Base-by-base conservation (phyloP, 2,329 filamentous ascomycete species). In the Pseudopyricularia cyperi region DNA sequence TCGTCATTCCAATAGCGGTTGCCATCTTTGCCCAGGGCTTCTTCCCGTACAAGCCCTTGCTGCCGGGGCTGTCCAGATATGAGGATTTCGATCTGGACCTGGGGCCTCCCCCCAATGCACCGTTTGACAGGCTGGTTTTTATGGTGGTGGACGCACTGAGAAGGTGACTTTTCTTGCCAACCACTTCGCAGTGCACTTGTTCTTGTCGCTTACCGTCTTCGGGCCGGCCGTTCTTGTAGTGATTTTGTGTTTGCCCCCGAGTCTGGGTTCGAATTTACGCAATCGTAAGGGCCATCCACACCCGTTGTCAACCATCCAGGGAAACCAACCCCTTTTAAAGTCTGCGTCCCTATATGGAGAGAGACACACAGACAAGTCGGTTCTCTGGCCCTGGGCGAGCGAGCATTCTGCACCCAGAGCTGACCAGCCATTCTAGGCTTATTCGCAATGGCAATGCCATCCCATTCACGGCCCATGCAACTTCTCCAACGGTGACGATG, bases 401-500 rank as follows among this genome's bases (percentile, higher is more conserved):
- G 7, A 12, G 22, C 19, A 7, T 44, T 14, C 11, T 26, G 11
- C 22, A 44, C 17, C 22, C 14, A 24, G 24, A 19, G 19, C 39
- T 44, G 24, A 44, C 22, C 39, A 8, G 39, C 28, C 28, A 12
- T 24, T 19, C 15, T 24, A 95, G 89, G 59, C 75, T 97, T 57
- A 95, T 97, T 63, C 80, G 84, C 61, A 75, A 82, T 66, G 91
- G 91, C 54, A 77, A 77, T 54, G 94, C 93, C 7, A 74, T 97
- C 35, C 93, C 93, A 3, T 98, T 95, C 65, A 98, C 93, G 32
- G 91, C 91, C 33, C 86, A 95, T 75, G 93, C 93, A 17, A 86
- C 88, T n/a, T 89, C 94, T 50, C 93, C 93, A 2, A 98, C 93
- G 7, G 91, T 98, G 55, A 98, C 93, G 17, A 97, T 98, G 93